phyloP scores from a whole-genome alignment of 2,329 filamentous ascomycete species.

The Aspergillus sp. region DNA sequence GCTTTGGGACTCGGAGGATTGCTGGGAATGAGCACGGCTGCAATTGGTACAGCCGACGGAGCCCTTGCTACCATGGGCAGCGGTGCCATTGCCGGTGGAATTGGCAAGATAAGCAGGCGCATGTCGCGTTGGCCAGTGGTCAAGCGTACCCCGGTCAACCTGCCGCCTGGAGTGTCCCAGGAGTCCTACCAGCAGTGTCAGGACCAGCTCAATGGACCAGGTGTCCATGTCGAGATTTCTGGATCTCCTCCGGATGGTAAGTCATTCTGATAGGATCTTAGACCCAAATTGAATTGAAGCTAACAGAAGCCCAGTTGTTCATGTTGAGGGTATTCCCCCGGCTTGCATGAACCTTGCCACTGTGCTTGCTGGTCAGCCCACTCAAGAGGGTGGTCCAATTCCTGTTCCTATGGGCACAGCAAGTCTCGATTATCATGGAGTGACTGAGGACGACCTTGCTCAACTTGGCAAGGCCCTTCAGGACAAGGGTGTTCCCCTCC shows the following conservation, averaged over 20 bases:
- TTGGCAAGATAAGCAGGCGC: background rate
- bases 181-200: slow-evolving; percentile 3
- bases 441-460: background rate
- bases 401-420: background rate
- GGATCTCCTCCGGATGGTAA: background rate
- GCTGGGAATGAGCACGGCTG: background rate
- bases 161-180: slow-evolving; percentile 4
- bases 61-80: slow-evolving; percentile 2
- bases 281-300: background rate
- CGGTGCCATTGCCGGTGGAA: slow-evolving; percentile 2
- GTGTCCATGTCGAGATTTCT: background rate
- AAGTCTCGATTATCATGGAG: background rate
- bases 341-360: slow-evolving; percentile 9
- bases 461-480: background rate
- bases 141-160: background rate
- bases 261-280: background rate
- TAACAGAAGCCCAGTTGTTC: background rate
- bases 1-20: background rate
- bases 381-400: slow-evolving; percentile 4
- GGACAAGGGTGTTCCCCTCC: no score
- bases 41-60: background rate
- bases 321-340: slow-evolving; percentile 3
- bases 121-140: background rate
- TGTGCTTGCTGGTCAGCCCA: slow-evolving; percentile 1
- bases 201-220: slow-evolving; percentile 1